Conservation (phyloP, 257 asterid genomes). For the Solanum gandarillasii region DNA sequence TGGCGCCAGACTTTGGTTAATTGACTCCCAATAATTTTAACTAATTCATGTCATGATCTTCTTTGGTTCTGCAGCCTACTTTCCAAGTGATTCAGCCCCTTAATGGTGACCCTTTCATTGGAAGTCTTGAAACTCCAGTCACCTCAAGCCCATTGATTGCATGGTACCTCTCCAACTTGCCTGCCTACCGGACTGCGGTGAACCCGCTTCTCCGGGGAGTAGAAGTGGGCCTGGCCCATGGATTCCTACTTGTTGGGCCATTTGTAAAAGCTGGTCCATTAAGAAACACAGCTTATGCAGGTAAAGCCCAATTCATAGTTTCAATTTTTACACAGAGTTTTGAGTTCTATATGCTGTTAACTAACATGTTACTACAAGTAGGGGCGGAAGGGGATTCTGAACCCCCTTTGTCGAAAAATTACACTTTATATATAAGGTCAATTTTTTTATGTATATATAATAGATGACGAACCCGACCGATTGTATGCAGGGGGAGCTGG, state of each 20-base stretch:
- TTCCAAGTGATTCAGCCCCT: constrained; percentile 89
- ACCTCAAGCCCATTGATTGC: constrained; percentile 97
- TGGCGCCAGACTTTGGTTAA: neutral
- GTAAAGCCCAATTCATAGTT: neutral
- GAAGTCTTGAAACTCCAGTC: constrained; percentile 88
- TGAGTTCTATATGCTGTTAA: no score
- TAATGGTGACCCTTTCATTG: constrained; percentile 96
- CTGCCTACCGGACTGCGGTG: constrained; percentile 84
- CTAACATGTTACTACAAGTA: neutral
- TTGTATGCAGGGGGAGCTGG: constrained; percentile 45
- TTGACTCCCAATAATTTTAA: neutral
- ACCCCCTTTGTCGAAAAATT: neutral
- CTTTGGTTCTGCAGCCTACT: constrained; percentile 54
- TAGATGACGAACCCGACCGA: fast-evolving
- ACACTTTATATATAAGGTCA: neutral
- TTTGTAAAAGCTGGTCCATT: constrained; percentile 77
- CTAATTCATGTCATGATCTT: neutral
- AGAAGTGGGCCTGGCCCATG: constrained; percentile 91
- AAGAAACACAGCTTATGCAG: constrained; percentile 46
- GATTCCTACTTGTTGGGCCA: constrained; percentile 73
- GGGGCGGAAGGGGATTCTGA: neutral
- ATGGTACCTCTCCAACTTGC: constrained; percentile 89
- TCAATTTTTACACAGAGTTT: neutral
- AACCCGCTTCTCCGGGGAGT: constrained; percentile 61
- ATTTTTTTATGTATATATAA: neutral